Evolutionary conservation across 73 alveolate genomes (phyloP).

Genomic region (Paramecium tetraurelia): DNA sequence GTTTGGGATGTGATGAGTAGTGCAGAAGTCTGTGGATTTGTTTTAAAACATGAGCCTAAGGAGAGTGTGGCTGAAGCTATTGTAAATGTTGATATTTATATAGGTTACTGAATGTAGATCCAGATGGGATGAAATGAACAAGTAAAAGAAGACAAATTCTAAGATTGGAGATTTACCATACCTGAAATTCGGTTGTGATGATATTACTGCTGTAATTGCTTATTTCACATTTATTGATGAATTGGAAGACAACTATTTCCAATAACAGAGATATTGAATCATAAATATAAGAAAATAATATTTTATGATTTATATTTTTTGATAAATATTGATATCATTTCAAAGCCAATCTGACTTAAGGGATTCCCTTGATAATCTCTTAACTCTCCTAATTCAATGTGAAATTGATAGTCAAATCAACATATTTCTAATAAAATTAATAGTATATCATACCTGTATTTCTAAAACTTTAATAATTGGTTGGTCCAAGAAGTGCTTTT

Average conservation of each 20-base stretch:
- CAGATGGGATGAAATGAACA: constrained; percentile 74
- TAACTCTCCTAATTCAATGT: neutral
- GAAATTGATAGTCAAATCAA: constrained; percentile 31
- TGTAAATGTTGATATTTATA: neutral
- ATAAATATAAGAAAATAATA: neutral
- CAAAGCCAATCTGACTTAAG: neutral
- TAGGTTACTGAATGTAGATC: constrained; percentile 71
- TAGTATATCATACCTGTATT: neutral
- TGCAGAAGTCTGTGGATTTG: constrained; percentile 85
- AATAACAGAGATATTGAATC: neutral
- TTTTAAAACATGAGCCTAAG: constrained; percentile 62
- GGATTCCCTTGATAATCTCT: constrained; percentile 27
- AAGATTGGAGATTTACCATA: constrained; percentile 65
- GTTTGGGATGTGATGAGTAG: constrained; percentile 85
- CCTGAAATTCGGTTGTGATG: constrained; percentile 62
- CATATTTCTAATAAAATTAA: neutral
- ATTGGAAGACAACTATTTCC: constrained; percentile 3
- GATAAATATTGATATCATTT: neutral
- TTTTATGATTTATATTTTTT: neutral
- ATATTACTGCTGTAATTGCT: constrained; percentile 60
- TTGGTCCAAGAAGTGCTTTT: neutral
- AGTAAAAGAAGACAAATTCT: constrained; percentile 49
- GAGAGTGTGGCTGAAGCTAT: constrained; percentile 69
- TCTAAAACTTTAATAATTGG: neutral
- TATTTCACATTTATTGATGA: constrained; percentile 56